These are phyloP conservation scores for Paracorniculantispora psalliotae DNA, from an alignment of 2,329 filamentous ascomycete species.

Conservation along the genomic window DNA sequence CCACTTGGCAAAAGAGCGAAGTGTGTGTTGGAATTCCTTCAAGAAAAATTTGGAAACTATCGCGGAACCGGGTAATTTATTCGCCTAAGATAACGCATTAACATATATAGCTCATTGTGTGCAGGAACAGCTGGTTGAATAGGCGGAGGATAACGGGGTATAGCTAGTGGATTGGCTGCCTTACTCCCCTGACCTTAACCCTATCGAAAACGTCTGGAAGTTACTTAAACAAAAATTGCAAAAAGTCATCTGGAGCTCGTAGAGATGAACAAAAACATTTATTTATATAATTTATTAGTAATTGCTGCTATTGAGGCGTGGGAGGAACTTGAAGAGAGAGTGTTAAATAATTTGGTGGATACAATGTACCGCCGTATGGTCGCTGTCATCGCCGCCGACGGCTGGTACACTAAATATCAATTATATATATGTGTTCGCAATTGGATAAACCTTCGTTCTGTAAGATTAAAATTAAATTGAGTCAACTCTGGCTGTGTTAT, in stretches of 20 bases:
- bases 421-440: no score
- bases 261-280: slow-evolving; percentile 2
- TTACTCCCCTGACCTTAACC: slow-evolving; percentile 15
- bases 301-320: not conserved
- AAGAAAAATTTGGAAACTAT: slow-evolving; percentile 15
- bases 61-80: slow-evolving; percentile 10
- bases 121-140: slow-evolving; percentile 4
- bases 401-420: slow-evolving; percentile 14
- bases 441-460: no score
- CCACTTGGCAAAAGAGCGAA: no score
- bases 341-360: slow-evolving; percentile 7
- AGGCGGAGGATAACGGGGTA: slow-evolving; percentile 4
- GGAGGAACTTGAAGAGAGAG: slow-evolving; percentile 10
- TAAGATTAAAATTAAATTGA: no score
- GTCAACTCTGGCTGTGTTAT: no score
- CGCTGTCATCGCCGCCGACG: not conserved
- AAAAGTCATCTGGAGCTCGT: slow-evolving; percentile 7
- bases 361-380: not conserved
- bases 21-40: no score
- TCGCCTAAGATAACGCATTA: slow-evolving; percentile 15
- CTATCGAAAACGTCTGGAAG: slow-evolving; percentile 16
- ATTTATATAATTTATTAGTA: not conserved
- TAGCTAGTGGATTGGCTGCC: slow-evolving; percentile 6
- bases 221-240: slow-evolving; percentile 13
- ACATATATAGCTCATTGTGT: slow-evolving; percentile 4